Evolutionary conservation across 2,329 filamentous ascomycete species (phyloP).

Genomic region (Calonectria pseudoturangicola): DNA sequence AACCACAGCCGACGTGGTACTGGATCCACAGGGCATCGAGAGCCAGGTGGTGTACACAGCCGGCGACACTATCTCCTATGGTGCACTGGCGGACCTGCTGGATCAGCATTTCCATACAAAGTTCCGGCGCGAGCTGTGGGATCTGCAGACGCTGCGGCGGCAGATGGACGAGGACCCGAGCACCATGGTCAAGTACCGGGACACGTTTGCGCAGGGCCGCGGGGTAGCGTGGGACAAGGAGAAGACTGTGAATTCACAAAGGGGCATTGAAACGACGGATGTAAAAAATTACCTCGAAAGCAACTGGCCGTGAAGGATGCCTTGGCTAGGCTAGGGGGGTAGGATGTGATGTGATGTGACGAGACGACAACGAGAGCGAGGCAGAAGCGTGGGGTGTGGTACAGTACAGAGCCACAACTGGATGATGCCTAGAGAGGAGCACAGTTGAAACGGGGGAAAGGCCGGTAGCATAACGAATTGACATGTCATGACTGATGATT

Average conservation of each 20-base stretch:
- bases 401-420: not conserved
- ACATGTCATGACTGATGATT: conserved; percentile 24
- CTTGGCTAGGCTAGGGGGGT: not conserved
- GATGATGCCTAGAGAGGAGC: conserved; percentile 27
- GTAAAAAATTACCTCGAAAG: conserved; percentile 63
- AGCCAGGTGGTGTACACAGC: conserved; percentile 74
- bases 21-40: conserved; percentile 59
- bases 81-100: conserved; percentile 70
- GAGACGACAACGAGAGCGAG: not conserved
- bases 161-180: conserved; percentile 70
- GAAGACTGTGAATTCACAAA: conserved; percentile 71
- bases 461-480: conserved; percentile 24
- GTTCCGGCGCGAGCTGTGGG: conserved; percentile 72
- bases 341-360: conserved; percentile 9
- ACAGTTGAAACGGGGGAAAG: conserved; percentile 8
- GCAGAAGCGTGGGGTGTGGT: conserved; percentile 5
- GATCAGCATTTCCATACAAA: conserved; percentile 62
- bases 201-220: conserved; percentile 75
- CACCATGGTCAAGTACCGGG: conserved; percentile 74
- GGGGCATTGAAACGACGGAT: conserved; percentile 66
- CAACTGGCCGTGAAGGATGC: conserved; percentile 37
- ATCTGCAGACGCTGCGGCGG: conserved; percentile 63
- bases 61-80: conserved; percentile 78
- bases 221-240: conserved; percentile 76
- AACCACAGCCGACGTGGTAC: conserved; percentile 74